Base-by-base conservation (phyloP, 371 early-diverging fungal species). In the Actinomortierella ambigua region DNA sequence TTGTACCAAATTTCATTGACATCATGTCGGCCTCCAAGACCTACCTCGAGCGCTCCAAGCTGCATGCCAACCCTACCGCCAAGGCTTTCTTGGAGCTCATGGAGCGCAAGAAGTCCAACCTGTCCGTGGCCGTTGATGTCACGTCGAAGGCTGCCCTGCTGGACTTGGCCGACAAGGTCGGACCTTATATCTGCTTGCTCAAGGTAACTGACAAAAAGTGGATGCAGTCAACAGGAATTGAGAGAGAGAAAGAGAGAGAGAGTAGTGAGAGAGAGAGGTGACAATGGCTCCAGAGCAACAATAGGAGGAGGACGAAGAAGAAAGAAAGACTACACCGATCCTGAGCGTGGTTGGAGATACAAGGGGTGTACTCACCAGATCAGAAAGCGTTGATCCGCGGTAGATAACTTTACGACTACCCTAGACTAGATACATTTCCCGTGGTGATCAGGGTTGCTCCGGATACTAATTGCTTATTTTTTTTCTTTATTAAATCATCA, bases 141-240 rank as follows among this genome's bases (percentile, higher is more conserved):
- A 90, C 91, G 50, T 87, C 88, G 22, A 93, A 93, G 80, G 82
- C 83, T 20, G 95, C 95, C 70, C 82, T 98, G 50, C 80, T 98
- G 51, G 83, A 83, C 7, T 78, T 98, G 59, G 94, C 96, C 20
- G 95, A 95, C 76, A 77, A 81, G 40, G 86, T 92, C 26, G 98
- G 98, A 5, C 98, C 97, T 3, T 92, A 89, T 77, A 91, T 98
- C 66, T 96, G 97, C 78, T 83, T 95, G 42, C 81, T 98, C 59
- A 98, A 98, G 87, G 93, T 92, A 77, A 54, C 27, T 5, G 23
- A 20, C 8, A 50, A 46, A 44, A 48, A 51, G 0, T 24, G 18
- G 43, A 40, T 40, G 9, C 24, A 48, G 22, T 51, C 47, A 55
- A 27, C 17, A 23, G 48, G 40, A 24, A 55, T n/a, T 23, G 4